A percentile compares a stretch with the other conserved stretches of the same genome.
These are phyloP conservation scores for Aspergillus sp. DNA, from an alignment of 2,329 filamentous ascomycete genomes.

Conservation along the genomic window DNA sequence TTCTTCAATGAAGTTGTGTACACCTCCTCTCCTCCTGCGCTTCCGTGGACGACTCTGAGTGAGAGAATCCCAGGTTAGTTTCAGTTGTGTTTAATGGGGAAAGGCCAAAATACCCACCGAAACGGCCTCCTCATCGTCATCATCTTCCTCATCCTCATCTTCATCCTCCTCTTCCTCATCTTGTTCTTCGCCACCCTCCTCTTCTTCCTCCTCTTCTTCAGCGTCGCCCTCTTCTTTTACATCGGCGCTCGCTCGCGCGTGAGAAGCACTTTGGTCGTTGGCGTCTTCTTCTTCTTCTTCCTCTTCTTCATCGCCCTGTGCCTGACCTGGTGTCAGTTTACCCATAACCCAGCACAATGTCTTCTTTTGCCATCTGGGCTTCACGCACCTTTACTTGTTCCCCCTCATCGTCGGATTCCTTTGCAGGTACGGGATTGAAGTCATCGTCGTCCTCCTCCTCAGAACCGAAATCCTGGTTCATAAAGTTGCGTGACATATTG, in stretches of 20 bases:
- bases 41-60: slow-evolving; percentile 66
- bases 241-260: slow-evolving; percentile 23
- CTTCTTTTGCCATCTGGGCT: slow-evolving; percentile 10
- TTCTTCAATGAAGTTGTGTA: slow-evolving; percentile 89
- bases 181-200: slow-evolving; percentile 55
- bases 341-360: slow-evolving; percentile 16
- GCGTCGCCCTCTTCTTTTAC: slow-evolving; percentile 56
- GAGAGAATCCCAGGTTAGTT: slow-evolving; percentile 10
- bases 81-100: background rate
- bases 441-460: slow-evolving; percentile 74
- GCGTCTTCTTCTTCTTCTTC: slow-evolving; percentile 38
- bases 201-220: slow-evolving; percentile 38
- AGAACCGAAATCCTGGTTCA: slow-evolving; percentile 48
- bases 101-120: slow-evolving; percentile 31
- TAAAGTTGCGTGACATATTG: slow-evolving; percentile 38
- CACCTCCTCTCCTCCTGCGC: slow-evolving; percentile 63
- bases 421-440: slow-evolving; percentile 76
- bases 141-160: slow-evolving; percentile 43
- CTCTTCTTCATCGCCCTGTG: slow-evolving; percentile 27
- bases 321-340: slow-evolving; percentile 10
- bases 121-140: slow-evolving; percentile 55
- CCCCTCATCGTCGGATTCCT: slow-evolving; percentile 65
- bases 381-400: slow-evolving; percentile 25
- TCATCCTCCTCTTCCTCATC: slow-evolving; percentile 39
- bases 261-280: slow-evolving; percentile 42